Evolutionary conservation across 805 yeast species (phyloP).

Genomic region (Spathaspora arborariae): DNA sequence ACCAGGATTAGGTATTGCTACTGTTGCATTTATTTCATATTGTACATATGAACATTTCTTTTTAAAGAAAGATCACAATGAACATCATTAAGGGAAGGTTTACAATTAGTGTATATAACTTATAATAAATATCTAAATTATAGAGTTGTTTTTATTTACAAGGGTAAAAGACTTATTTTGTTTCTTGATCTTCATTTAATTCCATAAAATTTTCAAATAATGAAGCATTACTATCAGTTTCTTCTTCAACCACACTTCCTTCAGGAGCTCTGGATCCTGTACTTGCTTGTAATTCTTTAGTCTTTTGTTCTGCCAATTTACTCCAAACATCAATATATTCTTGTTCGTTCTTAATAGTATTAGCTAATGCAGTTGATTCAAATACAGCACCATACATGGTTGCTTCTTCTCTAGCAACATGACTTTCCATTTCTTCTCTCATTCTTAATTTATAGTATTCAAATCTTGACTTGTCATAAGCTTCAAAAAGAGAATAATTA

Average conservation of each 20-base stretch:
- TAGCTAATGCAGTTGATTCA: slow-evolving; percentile 51
- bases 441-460: slow-evolving; percentile 87
- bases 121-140: neutral
- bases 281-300: slow-evolving; percentile 53
- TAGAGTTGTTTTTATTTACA: slow-evolving; percentile 3
- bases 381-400: slow-evolving; percentile 80
- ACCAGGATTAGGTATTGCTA: slow-evolving; percentile 79
- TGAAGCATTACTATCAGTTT: slow-evolving; percentile 8
- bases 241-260: slow-evolving; percentile 16
- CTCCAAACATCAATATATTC: slow-evolving; percentile 70
- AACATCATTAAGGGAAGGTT: slow-evolving; percentile 16
- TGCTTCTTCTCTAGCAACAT: slow-evolving; percentile 76
- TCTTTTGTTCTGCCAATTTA: slow-evolving; percentile 59
- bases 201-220: slow-evolving; percentile 16
- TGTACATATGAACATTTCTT: slow-evolving; percentile 58
- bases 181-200: slow-evolving; percentile 3
- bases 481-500: slow-evolving; percentile 44
- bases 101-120: neutral
- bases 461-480: slow-evolving; percentile 81
- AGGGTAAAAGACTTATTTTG: neutral
- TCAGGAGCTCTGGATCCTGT: slow-evolving; percentile 20
- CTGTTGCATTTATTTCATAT: slow-evolving; percentile 68
- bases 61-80: slow-evolving; percentile 30
- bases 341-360: slow-evolving; percentile 72
- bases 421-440: slow-evolving; percentile 73